These are phyloP conservation scores for Pleurotus giganteus DNA, from an alignment of 768 basidiomycete genomes.

Conservation along the genomic window DNA sequence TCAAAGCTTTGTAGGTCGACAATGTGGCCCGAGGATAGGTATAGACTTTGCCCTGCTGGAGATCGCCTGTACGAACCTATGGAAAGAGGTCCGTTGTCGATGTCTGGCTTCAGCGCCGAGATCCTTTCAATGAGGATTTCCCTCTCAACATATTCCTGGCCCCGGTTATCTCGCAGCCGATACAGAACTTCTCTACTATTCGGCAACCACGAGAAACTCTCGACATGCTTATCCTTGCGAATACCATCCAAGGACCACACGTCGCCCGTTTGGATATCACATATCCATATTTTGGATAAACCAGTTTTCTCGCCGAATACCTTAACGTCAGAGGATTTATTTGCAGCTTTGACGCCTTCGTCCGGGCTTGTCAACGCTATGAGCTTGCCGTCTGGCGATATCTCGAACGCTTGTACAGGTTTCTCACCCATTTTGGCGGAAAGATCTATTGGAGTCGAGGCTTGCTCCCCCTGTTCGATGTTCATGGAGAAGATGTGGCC, in stretches of 20 bases:
- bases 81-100: conserved; percentile 13
- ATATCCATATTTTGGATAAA: conserved; percentile 23
- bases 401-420: conserved; percentile 25
- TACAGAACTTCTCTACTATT: conserved; percentile 29
- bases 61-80: conserved; percentile 30
- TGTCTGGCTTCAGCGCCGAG: conserved; percentile 5
- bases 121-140: conserved; percentile 28
- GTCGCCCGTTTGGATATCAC: conserved; percentile 22
- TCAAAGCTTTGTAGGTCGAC: conserved; percentile 28
- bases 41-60: conserved; percentile 29
- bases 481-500: not conserved
- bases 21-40: conserved; percentile 26
- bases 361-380: conserved; percentile 26
- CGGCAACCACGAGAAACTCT: conserved; percentile 30
- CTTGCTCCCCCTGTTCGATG: conserved; percentile 4
- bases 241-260: conserved; percentile 19
- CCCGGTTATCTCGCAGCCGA: conserved; percentile 26
- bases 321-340: conserved; percentile 23
- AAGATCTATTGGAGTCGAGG: conserved; percentile 12
- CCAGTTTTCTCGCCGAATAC: conserved; percentile 23
- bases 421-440: conserved; percentile 16
- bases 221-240: conserved; percentile 24
- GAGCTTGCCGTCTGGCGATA: conserved; percentile 29
- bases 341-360: conserved; percentile 14
- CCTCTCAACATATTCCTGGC: conserved; percentile 26